Conservation (phyloP, 1,284 basidiomycete species). For the Phlebopus sp. region DNA sequence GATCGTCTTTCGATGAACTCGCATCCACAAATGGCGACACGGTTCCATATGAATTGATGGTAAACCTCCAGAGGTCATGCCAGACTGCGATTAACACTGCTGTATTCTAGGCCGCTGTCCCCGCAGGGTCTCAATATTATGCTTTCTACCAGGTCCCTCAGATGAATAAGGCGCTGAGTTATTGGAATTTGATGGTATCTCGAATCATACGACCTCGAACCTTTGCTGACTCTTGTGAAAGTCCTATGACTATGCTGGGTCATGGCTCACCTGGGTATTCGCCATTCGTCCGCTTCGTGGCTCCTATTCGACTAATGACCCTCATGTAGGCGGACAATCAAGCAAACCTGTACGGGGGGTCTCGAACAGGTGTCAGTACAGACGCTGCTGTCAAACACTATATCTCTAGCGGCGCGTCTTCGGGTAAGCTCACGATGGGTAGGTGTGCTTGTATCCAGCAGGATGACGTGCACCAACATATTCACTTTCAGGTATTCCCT, state of each 20-base stretch:
- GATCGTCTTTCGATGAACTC: conserved; percentile 53
- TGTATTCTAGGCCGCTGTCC: conserved; percentile 38
- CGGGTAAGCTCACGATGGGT: conserved; percentile 79
- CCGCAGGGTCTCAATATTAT: conserved; percentile 70
- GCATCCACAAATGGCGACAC: conserved; percentile 55
- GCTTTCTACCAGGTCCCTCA: conserved; percentile 62
- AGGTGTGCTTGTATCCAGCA: conserved; percentile 16
- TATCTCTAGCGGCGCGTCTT: conserved; percentile 61
- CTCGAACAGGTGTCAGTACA: conserved; percentile 61
- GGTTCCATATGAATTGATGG: conserved; percentile 57
- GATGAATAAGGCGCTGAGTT: conserved; percentile 74
- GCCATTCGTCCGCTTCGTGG: conserved; percentile 1
- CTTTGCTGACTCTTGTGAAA: conserved; percentile 26
- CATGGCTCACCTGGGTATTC: conserved; percentile 55
- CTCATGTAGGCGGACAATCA: conserved; percentile 64
- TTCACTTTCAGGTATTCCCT: conserved; percentile 59
- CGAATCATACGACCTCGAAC: background rate
- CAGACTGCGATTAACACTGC: background rate
- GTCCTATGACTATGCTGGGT: conserved; percentile 78
- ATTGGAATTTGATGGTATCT: conserved; percentile 90
- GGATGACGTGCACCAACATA: background rate
- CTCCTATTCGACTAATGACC: conserved; percentile 1
- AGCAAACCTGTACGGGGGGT: conserved; percentile 75
- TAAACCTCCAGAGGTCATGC: conserved; percentile 6
- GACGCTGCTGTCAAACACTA: conserved; percentile 73